phyloP scores from a whole-genome alignment of 2,329 filamentous ascomycete species.

The Ambrosiella cleistominuta region DNA sequence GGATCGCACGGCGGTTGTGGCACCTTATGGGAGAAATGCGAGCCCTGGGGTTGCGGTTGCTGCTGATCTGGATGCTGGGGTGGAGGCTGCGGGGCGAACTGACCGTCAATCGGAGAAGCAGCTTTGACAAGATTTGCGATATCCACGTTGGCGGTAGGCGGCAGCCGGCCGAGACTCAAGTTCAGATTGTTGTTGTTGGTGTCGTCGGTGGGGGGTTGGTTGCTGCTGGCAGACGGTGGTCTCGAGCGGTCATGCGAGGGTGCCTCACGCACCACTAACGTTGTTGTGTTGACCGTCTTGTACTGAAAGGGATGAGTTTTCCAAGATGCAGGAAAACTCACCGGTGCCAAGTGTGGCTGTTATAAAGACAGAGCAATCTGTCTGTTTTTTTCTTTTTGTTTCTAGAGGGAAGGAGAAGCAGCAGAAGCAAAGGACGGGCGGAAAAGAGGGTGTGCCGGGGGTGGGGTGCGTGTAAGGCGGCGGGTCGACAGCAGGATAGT shows the following conservation, averaged over 20 bases:
- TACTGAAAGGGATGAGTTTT: neutral
- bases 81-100: constrained; percentile 14
- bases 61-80: constrained; percentile 15
- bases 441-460: neutral
- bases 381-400: no score
- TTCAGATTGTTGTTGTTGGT: neutral
- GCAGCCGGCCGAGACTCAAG: neutral
- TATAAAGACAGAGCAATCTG: neutral
- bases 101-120: constrained; percentile 20
- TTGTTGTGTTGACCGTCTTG: constrained; percentile 9
- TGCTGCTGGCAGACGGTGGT: constrained; percentile 1
- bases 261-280: constrained; percentile 12
- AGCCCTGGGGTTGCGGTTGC: neutral
- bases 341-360: neutral
- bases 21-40: neutral
- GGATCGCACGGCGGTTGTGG: neutral
- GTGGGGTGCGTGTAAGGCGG: no score
- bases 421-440: neutral
- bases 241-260: constrained; percentile 8
- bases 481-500: neutral
- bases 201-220: neutral
- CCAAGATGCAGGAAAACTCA: constrained; percentile 3
- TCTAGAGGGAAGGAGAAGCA: neutral
- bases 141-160: constrained; percentile 63
- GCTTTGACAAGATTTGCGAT: constrained; percentile 72